Evolutionary conservation across 257 asterid genomes (phyloP).

Genomic region (Solanum virginianum): DNA sequence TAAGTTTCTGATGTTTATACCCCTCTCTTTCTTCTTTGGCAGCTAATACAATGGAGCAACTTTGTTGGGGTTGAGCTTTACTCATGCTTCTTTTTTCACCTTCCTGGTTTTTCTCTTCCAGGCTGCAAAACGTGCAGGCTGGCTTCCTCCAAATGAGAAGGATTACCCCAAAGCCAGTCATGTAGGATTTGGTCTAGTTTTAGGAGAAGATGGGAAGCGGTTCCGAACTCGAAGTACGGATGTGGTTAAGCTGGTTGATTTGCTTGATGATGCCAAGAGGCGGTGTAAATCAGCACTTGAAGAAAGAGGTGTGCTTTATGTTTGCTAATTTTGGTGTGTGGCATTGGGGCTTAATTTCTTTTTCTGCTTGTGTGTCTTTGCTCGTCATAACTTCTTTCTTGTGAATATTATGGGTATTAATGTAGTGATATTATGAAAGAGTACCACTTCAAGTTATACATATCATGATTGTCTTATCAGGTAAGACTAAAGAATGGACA

Average conservation of each 20-base stretch:
- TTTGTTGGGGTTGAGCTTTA: not conserved
- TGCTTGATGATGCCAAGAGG: constrained; percentile 86
- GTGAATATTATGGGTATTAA: not conserved
- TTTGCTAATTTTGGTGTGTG: not conserved
- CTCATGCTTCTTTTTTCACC: not conserved
- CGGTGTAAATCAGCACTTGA: constrained; percentile 58
- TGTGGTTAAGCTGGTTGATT: constrained; percentile 78
- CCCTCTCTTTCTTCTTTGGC: not conserved
- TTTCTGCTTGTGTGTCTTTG: not conserved
- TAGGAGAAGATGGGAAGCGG: constrained; percentile 88
- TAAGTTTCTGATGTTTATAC: constrained; percentile 24
- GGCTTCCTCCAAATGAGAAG: constrained; percentile 75
- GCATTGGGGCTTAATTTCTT: not conserved
- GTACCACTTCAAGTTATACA: not conserved
- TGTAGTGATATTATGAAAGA: not conserved
- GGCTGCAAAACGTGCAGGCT: constrained; percentile 86
- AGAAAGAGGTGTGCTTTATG: constrained; percentile 51
- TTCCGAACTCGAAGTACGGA: constrained; percentile 88
- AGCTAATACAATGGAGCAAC: not conserved
- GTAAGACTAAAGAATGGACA: constrained; percentile 68
- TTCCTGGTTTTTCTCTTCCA: constrained; percentile 17
- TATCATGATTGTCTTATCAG: constrained; percentile 25
- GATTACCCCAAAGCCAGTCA: constrained; percentile 72
- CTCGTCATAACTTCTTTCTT: not conserved
- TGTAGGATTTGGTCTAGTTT: constrained; percentile 87